Percentiles rank a stretch among this genome's conserved stretches.
These are phyloP conservation scores for Pachyrhizus erosus DNA, from an alignment of 306 rosid species.

Conservation along the genomic window DNA sequence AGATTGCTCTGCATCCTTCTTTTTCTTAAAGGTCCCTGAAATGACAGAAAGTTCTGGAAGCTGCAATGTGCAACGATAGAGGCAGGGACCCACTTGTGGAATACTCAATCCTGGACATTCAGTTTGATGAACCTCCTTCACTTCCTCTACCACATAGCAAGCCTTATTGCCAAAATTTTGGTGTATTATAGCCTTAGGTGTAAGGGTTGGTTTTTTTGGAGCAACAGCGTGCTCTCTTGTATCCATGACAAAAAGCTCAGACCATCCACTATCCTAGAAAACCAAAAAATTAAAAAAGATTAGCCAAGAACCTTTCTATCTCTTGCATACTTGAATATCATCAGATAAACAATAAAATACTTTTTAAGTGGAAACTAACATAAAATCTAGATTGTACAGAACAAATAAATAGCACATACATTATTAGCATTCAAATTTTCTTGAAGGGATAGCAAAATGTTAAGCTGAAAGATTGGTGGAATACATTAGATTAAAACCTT, in stretches of 20 bases:
- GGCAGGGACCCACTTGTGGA: constrained; percentile 64
- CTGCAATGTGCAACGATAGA: constrained; percentile 79
- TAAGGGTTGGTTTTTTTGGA: constrained; percentile 46
- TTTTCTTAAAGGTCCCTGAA: constrained; percentile 78
- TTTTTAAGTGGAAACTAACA: constrained; percentile 19
- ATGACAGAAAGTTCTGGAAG: constrained; percentile 75
- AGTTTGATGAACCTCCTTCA: constrained; percentile 59
- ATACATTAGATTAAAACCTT: constrained; percentile 3
- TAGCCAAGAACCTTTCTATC: background rate
- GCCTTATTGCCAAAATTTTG: constrained; percentile 72
- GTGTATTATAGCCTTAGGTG: constrained; percentile 81
- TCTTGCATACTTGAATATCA: background rate
- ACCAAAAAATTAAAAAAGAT: constrained; percentile 16
- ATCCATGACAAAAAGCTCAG: constrained; percentile 59
- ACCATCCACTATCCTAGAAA: constrained; percentile 40
- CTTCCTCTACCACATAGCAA: constrained; percentile 72
- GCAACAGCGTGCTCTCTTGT: constrained; percentile 43
- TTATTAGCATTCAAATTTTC: constrained; percentile 10
- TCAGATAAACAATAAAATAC: background rate
- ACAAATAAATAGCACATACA: background rate
- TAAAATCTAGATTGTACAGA: background rate
- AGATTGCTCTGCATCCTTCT: constrained; percentile 95
- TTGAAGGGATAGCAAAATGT: background rate
- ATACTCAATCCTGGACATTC: constrained; percentile 81
- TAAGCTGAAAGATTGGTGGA: background rate